Percentiles rank a stretch among this genome's conserved stretches.
phyloP scores from a whole-genome alignment of 768 basidiomycete species.

The Suillus fuscotomentosus region DNA sequence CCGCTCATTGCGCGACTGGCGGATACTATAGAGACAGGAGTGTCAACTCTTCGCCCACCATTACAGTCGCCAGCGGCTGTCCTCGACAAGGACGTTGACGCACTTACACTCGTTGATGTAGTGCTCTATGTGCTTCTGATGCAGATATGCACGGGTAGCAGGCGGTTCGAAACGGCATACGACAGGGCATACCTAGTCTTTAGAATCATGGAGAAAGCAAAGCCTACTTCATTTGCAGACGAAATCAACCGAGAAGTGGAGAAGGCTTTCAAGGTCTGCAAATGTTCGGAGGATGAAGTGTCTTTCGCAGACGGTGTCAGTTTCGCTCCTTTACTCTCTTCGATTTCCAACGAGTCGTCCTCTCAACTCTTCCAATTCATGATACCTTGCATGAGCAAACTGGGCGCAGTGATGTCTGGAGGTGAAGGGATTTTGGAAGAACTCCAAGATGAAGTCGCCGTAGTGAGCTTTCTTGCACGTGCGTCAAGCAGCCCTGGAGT shows the following conservation, averaged over 20 bases:
- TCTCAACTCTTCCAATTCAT: conserved; percentile 21
- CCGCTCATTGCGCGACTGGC: not conserved
- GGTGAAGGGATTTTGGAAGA: not conserved
- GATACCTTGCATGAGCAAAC: conserved; percentile 20
- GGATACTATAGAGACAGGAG: not conserved
- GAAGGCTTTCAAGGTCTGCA: not conserved
- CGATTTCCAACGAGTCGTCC: not conserved
- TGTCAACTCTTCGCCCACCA: not conserved
- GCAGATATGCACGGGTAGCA: conserved; percentile 5
- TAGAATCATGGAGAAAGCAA: not conserved
- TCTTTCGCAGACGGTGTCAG: not conserved
- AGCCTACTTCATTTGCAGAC: not conserved
- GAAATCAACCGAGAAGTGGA: not conserved
- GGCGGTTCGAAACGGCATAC: not conserved
- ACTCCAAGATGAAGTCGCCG: not conserved
- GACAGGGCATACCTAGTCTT: not conserved
- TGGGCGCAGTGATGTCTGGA: not conserved
- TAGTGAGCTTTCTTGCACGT: not conserved
- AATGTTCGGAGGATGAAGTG: not conserved
- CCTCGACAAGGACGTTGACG: not conserved
- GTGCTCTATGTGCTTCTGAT: conserved; percentile 10
- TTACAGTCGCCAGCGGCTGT: not conserved
- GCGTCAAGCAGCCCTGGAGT: not conserved
- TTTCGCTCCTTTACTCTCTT: not conserved
- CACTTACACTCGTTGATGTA: conserved; percentile 3